Percentiles rank a stretch among this genome's conserved stretches.
Evolutionary conservation across 192 early-diverging fungal genomes (phyloP).

Genomic region (Dissophora ornata): DNA sequence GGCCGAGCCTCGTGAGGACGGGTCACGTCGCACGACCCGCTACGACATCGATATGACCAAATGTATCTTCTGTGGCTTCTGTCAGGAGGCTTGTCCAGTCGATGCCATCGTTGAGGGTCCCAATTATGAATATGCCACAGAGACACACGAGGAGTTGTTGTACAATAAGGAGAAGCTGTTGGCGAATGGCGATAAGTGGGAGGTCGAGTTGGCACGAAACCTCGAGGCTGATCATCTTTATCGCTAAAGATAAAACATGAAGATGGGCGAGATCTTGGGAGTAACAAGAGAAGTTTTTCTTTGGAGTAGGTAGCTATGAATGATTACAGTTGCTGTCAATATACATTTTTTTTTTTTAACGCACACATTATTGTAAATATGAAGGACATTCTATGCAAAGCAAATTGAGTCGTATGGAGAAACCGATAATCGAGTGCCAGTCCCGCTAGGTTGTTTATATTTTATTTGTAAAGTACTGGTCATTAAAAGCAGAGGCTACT

Average conservation of each 20-base stretch:
- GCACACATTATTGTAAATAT: too few relatives aligned
- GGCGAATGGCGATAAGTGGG: slow-evolving; percentile 99
- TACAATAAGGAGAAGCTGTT: slow-evolving; percentile 99
- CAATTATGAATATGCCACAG: slow-evolving; percentile 96
- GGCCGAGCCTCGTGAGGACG: slow-evolving; percentile 95
- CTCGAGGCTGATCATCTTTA: slow-evolving; percentile 70
- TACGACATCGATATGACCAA: slow-evolving; percentile 99
- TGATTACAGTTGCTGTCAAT: too few relatives aligned
- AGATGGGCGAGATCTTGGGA: not conserved
- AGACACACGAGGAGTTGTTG: slow-evolving; percentile 96
- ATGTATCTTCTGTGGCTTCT: slow-evolving; percentile 97
- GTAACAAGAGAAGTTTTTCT: too few relatives aligned
- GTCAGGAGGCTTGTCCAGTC: slow-evolving; percentile 96
- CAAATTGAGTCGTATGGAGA: too few relatives aligned
- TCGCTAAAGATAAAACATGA: slow-evolving; percentile 62
- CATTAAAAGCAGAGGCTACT: too few relatives aligned
- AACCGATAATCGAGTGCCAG: too few relatives aligned
- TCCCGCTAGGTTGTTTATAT: too few relatives aligned
- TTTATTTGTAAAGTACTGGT: too few relatives aligned
- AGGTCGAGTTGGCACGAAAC: slow-evolving; percentile 88
- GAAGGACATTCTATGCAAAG: too few relatives aligned
- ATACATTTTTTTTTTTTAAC: too few relatives aligned
- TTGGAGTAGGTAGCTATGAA: too few relatives aligned
- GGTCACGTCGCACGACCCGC: slow-evolving; percentile 91
- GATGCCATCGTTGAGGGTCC: slow-evolving; percentile 98